These are phyloP conservation scores for Wallacemonas rigidus DNA, from an alignment of 208 protist species.

Conservation along the genomic window DNA sequence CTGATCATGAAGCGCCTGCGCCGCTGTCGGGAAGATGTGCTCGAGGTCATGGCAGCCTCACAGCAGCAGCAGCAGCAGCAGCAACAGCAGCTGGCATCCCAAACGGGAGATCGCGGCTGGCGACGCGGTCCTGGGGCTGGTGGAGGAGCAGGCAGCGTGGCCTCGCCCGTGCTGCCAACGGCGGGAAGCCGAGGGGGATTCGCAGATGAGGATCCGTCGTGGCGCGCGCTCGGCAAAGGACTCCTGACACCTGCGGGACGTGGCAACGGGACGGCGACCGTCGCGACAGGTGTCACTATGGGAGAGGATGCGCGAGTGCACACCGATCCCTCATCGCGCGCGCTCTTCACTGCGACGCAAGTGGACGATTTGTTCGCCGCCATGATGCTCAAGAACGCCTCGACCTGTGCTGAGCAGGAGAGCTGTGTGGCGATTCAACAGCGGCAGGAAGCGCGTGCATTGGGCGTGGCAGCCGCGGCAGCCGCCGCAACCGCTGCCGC, in stretches of 20 bases:
- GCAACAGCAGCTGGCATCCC: background rate
- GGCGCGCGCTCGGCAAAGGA: background rate
- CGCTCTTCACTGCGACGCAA: constrained; percentile 26
- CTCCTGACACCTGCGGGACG: background rate
- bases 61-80: constrained; percentile 5
- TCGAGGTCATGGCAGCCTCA: background rate
- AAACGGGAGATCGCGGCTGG: background rate
- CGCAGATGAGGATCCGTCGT: constrained; percentile 6
- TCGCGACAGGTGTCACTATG: too few relatives aligned
- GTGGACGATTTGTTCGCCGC: constrained; percentile 44
- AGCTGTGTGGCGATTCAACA: background rate
- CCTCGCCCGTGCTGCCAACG: background rate
- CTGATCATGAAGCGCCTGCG: constrained; percentile 56
- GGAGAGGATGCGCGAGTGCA: too few relatives aligned
- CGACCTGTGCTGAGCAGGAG: constrained; percentile 31
- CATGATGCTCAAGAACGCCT: constrained; percentile 55
- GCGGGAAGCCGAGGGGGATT: constrained; percentile 1
- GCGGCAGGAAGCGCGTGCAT: background rate
- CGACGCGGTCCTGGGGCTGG: background rate
- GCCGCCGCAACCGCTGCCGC: background rate
- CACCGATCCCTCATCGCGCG: background rate
- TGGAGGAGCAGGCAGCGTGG: too few relatives aligned
- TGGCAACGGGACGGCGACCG: too few relatives aligned
- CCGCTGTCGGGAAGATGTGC: constrained; percentile 26
- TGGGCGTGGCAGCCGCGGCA: background rate